Conservation (phyloP, 2,329 filamentous ascomycete species). For the Penicillium freii region DNA sequence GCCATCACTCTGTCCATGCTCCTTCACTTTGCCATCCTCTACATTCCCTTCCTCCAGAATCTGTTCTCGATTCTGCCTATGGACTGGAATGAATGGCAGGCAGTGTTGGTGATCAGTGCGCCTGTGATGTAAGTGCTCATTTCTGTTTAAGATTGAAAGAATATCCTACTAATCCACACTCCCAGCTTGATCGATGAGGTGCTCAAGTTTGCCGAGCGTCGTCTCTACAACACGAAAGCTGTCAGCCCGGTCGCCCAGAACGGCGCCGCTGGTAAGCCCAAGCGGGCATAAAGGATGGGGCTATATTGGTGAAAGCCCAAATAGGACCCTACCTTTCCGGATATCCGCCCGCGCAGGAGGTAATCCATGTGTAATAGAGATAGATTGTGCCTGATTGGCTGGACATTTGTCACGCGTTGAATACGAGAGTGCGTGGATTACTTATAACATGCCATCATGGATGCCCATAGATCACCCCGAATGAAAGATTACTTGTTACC, state of each 20-base stretch:
- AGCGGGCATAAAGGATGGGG: constrained; percentile 31
- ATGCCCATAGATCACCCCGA: constrained; percentile 9
- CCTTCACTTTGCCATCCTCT: constrained; percentile 90
- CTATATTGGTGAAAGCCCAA: constrained; percentile 1
- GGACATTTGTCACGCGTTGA: neutral
- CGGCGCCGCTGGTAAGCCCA: constrained; percentile 35
- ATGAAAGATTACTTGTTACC: constrained; percentile 5
- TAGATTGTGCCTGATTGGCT: constrained; percentile 3
- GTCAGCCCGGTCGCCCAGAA: constrained; percentile 25
- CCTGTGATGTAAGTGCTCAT: constrained; percentile 77
- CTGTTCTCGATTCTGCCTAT: constrained; percentile 90
- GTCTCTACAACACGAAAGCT: constrained; percentile 51
- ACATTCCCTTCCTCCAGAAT: constrained; percentile 81
- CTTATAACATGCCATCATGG: constrained; percentile 5
- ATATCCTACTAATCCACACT: constrained; percentile 18
- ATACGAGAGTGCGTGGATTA: neutral
- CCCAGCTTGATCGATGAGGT: constrained; percentile 74
- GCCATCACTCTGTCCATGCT: constrained; percentile 91
- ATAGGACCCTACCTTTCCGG: neutral
- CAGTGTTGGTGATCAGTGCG: constrained; percentile 80
- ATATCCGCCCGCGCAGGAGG: neutral
- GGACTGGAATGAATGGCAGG: constrained; percentile 84
- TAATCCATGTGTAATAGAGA: constrained; percentile 5
- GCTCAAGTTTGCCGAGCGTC: constrained; percentile 74
- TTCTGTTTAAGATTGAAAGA: neutral